Conservation (phyloP, 768 basidiomycete genomes). For the Naganishia vishniacii region DNA sequence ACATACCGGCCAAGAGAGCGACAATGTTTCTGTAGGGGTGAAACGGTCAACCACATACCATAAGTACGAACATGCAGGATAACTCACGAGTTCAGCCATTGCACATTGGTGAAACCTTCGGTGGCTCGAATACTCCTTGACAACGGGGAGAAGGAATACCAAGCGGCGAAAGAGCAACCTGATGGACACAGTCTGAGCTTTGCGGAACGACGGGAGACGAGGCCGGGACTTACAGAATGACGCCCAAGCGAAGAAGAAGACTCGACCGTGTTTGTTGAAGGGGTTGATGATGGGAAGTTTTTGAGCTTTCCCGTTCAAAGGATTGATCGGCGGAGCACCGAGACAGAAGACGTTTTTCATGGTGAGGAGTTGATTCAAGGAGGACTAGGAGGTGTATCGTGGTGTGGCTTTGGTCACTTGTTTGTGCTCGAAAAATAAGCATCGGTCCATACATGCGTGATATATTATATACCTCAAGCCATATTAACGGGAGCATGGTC, state of each 20-base stretch:
- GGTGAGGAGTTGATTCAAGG: background rate
- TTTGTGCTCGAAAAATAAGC: background rate
- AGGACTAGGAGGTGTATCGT: background rate
- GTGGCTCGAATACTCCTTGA: conserved; percentile 58
- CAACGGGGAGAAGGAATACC: conserved; percentile 55
- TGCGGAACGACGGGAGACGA: background rate
- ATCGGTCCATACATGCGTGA: background rate
- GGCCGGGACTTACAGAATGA: conserved; percentile 55
- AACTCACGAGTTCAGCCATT: conserved; percentile 47
- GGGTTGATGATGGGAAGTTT: conserved; percentile 57
- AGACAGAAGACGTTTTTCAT: conserved; percentile 25
- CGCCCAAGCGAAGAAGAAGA: conserved; percentile 56
- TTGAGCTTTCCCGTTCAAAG: conserved; percentile 55
- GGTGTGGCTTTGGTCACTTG: background rate
- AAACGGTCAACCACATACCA: no score
- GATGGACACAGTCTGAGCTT: background rate
- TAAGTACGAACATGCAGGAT: no score
- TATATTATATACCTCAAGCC: background rate
- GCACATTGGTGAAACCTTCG: conserved; percentile 53
- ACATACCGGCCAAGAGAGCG: conserved; percentile 54
- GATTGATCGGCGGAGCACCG: conserved; percentile 49
- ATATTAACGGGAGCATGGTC: no score
- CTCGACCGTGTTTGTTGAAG: conserved; percentile 52
- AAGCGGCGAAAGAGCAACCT: conserved; percentile 54
- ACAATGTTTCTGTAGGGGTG: conserved; percentile 29